A percentile compares a stretch with the other conserved stretches of the same genome.
Conservation (phyloP, 106 monocot genomes). For the Alisma plantagoaquatica region DNA sequence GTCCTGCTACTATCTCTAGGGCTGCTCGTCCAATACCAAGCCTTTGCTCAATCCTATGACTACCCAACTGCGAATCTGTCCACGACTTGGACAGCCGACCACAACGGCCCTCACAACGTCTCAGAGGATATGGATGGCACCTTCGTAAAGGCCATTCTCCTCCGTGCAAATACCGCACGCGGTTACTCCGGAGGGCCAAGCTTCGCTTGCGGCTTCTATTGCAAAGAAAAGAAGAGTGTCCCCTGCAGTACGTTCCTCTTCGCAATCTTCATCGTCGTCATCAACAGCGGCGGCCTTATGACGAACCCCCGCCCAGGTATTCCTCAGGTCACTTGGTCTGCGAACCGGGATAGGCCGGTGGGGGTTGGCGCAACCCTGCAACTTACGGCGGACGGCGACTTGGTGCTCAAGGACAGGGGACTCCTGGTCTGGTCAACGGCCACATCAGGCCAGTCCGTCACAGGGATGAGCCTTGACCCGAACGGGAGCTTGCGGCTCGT, state of each 20-base stretch:
- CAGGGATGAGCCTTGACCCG: background rate
- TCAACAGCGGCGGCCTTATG: background rate
- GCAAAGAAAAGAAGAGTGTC: background rate
- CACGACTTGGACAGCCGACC: conserved; percentile 28
- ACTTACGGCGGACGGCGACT: background rate
- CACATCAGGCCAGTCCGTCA: background rate
- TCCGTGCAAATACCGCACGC: too few species aligned
- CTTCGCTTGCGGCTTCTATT: conserved; percentile 5
- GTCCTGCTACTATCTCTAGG: background rate
- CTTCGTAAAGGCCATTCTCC: background rate
- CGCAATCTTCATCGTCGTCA: background rate
- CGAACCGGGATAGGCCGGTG: background rate
- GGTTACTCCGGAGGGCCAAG: background rate
- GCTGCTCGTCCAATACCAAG: background rate
- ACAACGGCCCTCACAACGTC: conserved; percentile 1
- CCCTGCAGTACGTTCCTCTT: background rate
- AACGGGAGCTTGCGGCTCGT: background rate
- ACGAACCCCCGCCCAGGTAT: background rate
- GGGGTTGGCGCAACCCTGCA: background rate
- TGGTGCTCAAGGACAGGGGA: background rate
- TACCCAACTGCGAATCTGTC: conserved; percentile 24
- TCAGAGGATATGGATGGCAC: too few species aligned
- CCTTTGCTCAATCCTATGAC: conserved; percentile 13
- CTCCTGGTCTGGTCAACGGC: background rate
- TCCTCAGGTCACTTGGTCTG: background rate